Evolutionary conservation across 2,329 filamentous ascomycete genomes (phyloP), one percentile per base, ranked within the genome.

Genomic region (Fulvia fulva): DNA sequence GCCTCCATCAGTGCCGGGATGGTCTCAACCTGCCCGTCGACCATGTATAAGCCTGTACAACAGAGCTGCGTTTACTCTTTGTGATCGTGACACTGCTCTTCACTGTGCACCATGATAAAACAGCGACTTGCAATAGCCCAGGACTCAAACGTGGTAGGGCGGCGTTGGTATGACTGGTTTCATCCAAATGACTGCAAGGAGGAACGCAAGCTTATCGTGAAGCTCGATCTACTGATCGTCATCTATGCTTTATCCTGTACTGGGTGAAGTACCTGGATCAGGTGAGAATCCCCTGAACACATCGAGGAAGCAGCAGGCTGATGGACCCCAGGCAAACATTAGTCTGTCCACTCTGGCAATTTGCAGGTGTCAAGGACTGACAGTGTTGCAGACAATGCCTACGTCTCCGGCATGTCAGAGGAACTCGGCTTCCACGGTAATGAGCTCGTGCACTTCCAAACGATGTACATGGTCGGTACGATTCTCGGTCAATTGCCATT

Each of bases 261-360:
- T 84, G 81, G 78, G 76, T 80, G 52, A 83, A 83, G 66, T 81
- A 83, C 58, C 76, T 84, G 8, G 81, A 83, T 61, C 80, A 32
- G 28, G 28, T 32, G 2, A 32, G 28, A n/a, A n/a, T n/a, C n/a
- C n/a, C n/a, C n/a, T n/a, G n/a, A n/a, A n/a, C n/a, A n/a, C n/a
- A n/a, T n/a, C n/a, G n/a, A n/a, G n/a, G n/a, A n/a, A 12, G 28
- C 28, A 9, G 4, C 12, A 5, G 12, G 28, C 28, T 32, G 12
- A 32, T 12, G 12, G 12, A 32, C 8, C 12, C 28, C 12, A 83
- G 62, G 72, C 78, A 3, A 83, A 83, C 55, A 74, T 83, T 51
- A 83, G 80, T 82, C 61, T 51, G 74, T 62, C 12, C 3, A 37
- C n/a, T 44, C 55, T 14, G 34, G 44, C 5, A 6, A 30, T 2